A percentile compares a stretch with the other conserved stretches of the same genome.
phyloP scores from a whole-genome alignment of 2,329 filamentous ascomycete species.

The Fusarium solani-melongenae region DNA sequence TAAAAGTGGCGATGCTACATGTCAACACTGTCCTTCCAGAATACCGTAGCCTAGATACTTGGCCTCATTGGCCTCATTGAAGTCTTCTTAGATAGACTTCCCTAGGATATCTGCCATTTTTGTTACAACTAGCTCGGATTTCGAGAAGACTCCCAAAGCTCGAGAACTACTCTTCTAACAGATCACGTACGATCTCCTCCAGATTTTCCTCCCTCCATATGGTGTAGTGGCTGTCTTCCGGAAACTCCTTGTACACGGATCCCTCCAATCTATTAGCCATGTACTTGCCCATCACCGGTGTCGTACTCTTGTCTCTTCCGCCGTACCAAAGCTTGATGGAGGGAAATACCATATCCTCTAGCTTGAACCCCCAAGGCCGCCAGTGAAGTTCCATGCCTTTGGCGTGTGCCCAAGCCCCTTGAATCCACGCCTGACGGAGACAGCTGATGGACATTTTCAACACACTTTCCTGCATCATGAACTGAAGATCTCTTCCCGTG shows the following conservation, averaged over 20 bases:
- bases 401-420: background rate
- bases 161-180: fast-evolving
- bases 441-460: background rate
- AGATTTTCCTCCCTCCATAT: background rate
- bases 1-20: background rate
- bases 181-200: background rate
- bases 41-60: background rate
- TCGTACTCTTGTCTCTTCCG: background rate
- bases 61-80: background rate
- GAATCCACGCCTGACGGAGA: background rate
- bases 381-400: background rate
- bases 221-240: background rate
- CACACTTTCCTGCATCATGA: background rate
- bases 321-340: background rate
- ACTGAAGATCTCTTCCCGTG: background rate
- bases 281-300: background rate
- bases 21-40: background rate
- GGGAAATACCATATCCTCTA: background rate
- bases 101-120: background rate
- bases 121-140: background rate
- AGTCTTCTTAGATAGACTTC: background rate
- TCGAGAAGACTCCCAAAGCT: background rate
- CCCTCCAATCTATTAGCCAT: background rate
- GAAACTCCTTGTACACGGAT: background rate
- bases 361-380: background rate